These are phyloP conservation scores for Thalassiosira tumida DNA, from an alignment of 352 stramenopile species.

Conservation along the genomic window DNA sequence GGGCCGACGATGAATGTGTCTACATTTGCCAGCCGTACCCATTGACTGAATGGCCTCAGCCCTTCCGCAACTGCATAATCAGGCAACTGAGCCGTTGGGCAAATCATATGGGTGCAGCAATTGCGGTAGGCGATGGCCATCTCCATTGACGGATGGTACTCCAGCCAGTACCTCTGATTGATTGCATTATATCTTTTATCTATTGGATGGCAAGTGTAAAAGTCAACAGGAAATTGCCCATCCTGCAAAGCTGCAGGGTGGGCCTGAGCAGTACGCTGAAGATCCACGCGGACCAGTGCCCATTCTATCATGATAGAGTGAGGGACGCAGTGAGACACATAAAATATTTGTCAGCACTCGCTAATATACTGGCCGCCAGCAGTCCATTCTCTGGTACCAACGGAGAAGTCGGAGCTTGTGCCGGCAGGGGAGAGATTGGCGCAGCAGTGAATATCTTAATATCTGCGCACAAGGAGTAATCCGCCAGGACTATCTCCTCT, in stretches of 20 bases:
- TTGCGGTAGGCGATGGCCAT: too few species aligned
- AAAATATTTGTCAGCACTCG: neutral
- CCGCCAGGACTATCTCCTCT: neutral
- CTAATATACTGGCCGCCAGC: neutral
- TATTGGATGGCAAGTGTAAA: neutral
- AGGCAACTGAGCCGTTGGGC: neutral
- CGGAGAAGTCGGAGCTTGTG: too few species aligned
- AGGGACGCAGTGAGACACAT: constrained; percentile 12
- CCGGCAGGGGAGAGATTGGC: too few species aligned
- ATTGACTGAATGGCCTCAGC: neutral
- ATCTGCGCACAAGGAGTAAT: neutral
- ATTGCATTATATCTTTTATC: constrained; percentile 2
- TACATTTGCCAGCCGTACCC: neutral
- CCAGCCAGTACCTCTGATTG: constrained; percentile 26
- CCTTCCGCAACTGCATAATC: neutral
- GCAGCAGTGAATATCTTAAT: neutral
- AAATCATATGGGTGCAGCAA: neutral
- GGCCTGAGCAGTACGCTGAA: too few species aligned
- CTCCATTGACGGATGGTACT: neutral
- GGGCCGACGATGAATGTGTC: constrained; percentile 17
- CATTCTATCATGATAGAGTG: constrained; percentile 4
- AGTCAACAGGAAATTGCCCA: constrained; percentile 16
- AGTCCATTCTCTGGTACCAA: neutral
- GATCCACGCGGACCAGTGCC: constrained; percentile 33
- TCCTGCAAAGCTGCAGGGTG: constrained; percentile 13